Evolutionary conservation across 495 filamentous ascomycete species (phyloP).

Genomic region (Choiromyces venosus): DNA sequence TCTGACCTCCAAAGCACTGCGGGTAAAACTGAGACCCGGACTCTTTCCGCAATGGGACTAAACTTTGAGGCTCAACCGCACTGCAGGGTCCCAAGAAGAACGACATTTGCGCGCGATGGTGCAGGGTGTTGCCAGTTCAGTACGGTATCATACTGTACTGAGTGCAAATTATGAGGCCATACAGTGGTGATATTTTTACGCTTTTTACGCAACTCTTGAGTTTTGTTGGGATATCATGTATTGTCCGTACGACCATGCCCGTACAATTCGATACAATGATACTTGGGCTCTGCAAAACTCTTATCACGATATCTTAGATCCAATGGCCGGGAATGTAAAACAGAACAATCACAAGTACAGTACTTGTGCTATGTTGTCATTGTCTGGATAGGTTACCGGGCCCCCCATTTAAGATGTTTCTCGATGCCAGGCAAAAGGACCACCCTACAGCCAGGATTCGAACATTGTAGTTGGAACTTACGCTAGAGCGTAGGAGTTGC

Average conservation of each 20-base stretch:
- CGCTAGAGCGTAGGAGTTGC: background rate
- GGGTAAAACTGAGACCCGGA: background rate
- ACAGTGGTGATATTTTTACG: background rate
- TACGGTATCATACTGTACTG: too few species aligned
- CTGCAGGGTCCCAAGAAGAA: background rate
- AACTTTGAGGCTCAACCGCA: background rate
- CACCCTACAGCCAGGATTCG: background rate
- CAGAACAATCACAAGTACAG: background rate
- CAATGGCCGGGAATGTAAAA: background rate
- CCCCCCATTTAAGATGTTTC: background rate
- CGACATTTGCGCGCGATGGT: background rate
- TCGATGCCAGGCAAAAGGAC: background rate
- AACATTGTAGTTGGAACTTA: background rate
- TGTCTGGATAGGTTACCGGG: background rate
- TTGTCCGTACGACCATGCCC: too few species aligned
- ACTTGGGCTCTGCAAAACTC: background rate
- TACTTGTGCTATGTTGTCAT: background rate
- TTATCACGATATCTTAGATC: background rate
- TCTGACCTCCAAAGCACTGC: background rate
- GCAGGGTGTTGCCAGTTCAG: background rate
- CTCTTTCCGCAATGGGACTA: background rate
- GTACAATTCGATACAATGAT: background rate
- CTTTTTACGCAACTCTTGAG: background rate
- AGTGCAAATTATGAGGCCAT: background rate
- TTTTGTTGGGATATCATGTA: background rate